Evolutionary conservation across 305 asterid species (phyloP).

Genomic region (Plantago lanceolata): DNA sequence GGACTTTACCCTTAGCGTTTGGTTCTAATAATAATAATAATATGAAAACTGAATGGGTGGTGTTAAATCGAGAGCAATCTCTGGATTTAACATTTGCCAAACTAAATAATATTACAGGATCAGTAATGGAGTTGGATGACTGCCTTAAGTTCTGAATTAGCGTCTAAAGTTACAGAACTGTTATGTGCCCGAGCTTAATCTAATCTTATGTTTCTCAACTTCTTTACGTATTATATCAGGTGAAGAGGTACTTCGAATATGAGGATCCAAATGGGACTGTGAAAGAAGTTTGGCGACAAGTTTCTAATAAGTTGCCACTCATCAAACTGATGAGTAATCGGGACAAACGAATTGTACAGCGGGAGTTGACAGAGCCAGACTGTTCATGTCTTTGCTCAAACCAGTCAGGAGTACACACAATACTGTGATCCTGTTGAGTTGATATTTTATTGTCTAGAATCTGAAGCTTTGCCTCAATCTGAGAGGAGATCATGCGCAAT

Average conservation of each 20-base stretch:
- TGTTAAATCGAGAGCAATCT: not conserved
- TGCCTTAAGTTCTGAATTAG: conserved; percentile 2
- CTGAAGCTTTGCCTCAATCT: conserved; percentile 4
- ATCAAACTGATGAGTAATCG: conserved; percentile 55
- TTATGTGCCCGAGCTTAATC: not conserved
- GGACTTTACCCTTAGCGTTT: too few species aligned
- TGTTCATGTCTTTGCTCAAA: conserved; percentile 82
- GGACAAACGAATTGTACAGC: conserved; percentile 37
- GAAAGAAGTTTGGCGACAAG: conserved; percentile 70
- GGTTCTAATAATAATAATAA: too few species aligned
- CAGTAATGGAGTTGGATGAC: not conserved
- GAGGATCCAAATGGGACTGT: conserved; percentile 83
- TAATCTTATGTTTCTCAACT: not conserved
- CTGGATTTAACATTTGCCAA: not conserved
- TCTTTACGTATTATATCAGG: conserved; percentile 36
- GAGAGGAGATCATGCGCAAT: conserved; percentile 17
- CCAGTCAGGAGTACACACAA: conserved; percentile 46
- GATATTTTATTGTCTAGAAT: conserved; percentile 4
- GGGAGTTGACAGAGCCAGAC: conserved; percentile 40
- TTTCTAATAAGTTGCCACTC: conserved; percentile 62
- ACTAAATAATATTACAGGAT: not conserved
- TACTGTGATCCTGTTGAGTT: conserved; percentile 30
- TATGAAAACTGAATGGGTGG: too few species aligned
- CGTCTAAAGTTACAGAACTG: not conserved
- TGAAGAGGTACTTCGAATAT: conserved; percentile 66